Base-by-base conservation (phyloP, 345 rosid genomes). In the Pistacia integerrima region DNA sequence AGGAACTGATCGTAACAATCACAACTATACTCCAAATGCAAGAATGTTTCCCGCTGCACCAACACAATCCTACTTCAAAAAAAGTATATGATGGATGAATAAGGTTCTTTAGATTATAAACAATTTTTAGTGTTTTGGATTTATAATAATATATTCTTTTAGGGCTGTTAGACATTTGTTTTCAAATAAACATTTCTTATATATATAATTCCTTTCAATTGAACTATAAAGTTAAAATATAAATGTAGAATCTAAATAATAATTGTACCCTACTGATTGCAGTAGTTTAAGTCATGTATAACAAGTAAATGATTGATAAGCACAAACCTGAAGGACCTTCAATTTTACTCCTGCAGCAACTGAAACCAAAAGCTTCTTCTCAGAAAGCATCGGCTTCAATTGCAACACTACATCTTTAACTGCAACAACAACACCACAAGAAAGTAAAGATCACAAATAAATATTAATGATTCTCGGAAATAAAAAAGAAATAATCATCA, bases 281-380 rank as follows among this genome's bases (percentile, higher is more conserved):
- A 41, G 8, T 49, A 1, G 3, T n/a, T 30, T 38, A 22, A 55
- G 17, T 8, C 68, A 59, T 22, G 56, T 14, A 63, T 48, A 51
- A 60, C 1, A 14, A 2, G 12, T 4, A 36, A 48, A 55, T 14
- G 64, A 1, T 25, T 25, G 25, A 67, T 58, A 60, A 38, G 49
- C 46, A 72, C 79, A 83, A 82, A 93, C 99, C 91, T 92, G 89
- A 77, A 93, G 84, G 80, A 93, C 98, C 71, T 88, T 90, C 88
- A 96, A 75, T 75, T 86, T 92, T 5, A 88, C 79, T 75, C 98
- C 99, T 4, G 97, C 99, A 74, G 92, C 98, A 81, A 93, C 87
- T 4, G 98, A 96, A 81, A 96, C 97, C 82, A 96, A 80, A 85
- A 96, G 93, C 84, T 93, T 87, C 62, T 83, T 76, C 85, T 86